Evolutionary conservation across 805 yeast genomes (phyloP).

Genomic region (Candida mattraensis): DNA sequence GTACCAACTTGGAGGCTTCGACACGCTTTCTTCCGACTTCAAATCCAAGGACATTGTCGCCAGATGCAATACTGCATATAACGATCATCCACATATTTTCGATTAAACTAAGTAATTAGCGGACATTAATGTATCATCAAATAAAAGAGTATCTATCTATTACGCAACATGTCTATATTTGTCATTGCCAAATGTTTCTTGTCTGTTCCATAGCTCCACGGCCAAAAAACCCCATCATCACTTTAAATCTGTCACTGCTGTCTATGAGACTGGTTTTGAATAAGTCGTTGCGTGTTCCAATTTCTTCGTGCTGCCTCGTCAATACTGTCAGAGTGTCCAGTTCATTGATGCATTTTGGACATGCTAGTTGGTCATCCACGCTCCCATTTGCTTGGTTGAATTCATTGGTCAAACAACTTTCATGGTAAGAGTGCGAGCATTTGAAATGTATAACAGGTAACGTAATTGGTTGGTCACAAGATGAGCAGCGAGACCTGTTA

Average conservation of each 20-base stretch:
- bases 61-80: constrained; percentile 32
- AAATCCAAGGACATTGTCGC: constrained; percentile 41
- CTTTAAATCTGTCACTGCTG: constrained; percentile 64
- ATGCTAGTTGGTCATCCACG: constrained; percentile 29
- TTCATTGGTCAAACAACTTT: constrained; percentile 51
- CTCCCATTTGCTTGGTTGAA: constrained; percentile 11
- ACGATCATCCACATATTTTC: constrained; percentile 27
- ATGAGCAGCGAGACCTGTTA: constrained; percentile 62
- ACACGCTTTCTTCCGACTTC: constrained; percentile 23
- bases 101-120: constrained; percentile 1
- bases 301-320: constrained; percentile 57
- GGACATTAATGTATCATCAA: constrained; percentile 3
- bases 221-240: constrained; percentile 79
- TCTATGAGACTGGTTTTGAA: constrained; percentile 58
- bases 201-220: constrained; percentile 75
- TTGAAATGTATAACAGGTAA: constrained; percentile 81
- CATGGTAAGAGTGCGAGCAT: constrained; percentile 86
- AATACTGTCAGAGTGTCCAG: constrained; percentile 63
- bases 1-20: constrained; percentile 46
- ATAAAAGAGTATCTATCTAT: no score
- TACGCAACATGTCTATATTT: constrained; percentile 1
- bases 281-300: constrained; percentile 61
- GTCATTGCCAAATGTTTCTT: constrained; percentile 14
- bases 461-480: constrained; percentile 66
- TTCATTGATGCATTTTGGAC: constrained; percentile 79